Conservation (phyloP, 2,329 filamentous ascomycete genomes). For the Drechslera avenae region DNA sequence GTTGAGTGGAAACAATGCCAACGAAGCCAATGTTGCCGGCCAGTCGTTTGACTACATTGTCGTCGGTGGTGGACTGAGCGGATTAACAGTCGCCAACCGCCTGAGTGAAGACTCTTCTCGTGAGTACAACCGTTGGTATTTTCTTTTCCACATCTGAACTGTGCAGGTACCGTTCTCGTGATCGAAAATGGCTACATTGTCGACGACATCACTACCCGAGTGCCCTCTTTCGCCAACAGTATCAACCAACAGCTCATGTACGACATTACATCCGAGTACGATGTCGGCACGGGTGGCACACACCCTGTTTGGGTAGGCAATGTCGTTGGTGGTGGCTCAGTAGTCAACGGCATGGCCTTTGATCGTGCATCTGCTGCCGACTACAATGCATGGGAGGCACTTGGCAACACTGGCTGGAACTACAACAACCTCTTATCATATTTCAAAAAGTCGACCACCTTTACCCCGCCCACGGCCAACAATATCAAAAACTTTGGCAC, state of each 20-base stretch:
- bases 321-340: constrained; percentile 46
- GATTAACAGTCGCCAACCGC: constrained; percentile 38
- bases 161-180: constrained; percentile 32
- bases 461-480: constrained; percentile 22
- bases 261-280: constrained; percentile 30
- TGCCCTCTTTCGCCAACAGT: constrained; percentile 29
- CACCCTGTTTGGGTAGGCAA: constrained; percentile 28
- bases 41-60: constrained; percentile 41
- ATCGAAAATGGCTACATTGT: constrained; percentile 34
- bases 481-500: constrained; percentile 27
- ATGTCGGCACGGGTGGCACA: constrained; percentile 19
- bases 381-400: constrained; percentile 60
- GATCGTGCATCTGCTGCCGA: constrained; percentile 44
- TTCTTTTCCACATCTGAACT: neutral
- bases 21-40: constrained; percentile 19
- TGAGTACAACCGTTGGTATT: constrained; percentile 6
- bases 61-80: constrained; percentile 39
- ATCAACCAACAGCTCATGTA: constrained; percentile 33
- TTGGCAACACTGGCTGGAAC: constrained; percentile 60
- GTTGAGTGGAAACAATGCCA: constrained; percentile 3
- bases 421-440: constrained; percentile 38
- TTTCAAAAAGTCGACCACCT: constrained; percentile 40
- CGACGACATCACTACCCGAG: constrained; percentile 30
- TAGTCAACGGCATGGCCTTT: constrained; percentile 49
- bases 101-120: constrained; percentile 34